Percentiles rank a stretch among this genome's conserved stretches.
phyloP scores from a whole-genome alignment of 352 stramenopile species.

The Phytophthora sp. region DNA sequence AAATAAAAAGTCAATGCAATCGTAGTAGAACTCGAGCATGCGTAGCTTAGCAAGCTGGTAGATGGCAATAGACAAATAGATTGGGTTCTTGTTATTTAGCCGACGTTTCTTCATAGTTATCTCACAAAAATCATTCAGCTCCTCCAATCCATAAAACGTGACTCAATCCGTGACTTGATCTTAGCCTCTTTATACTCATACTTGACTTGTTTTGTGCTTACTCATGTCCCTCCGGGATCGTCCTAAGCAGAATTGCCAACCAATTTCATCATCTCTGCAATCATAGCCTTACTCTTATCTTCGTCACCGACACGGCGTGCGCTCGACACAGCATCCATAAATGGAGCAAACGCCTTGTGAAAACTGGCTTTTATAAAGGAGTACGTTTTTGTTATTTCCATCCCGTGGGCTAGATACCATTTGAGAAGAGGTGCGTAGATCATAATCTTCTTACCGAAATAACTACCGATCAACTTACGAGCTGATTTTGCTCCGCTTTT shows the following conservation, averaged over 20 bases:
- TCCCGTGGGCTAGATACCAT: background rate
- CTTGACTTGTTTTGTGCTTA: no score
- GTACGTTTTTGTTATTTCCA: background rate
- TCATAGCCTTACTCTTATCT: background rate
- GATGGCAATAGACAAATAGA: background rate
- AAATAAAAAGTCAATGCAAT: background rate
- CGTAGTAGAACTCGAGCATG: background rate
- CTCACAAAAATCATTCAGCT: no score
- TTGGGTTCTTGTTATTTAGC: background rate
- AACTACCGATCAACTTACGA: background rate
- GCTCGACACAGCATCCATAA: background rate
- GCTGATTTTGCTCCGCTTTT: background rate
- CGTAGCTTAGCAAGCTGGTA: background rate
- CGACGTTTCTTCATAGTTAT: no score
- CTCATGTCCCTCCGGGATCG: background rate
- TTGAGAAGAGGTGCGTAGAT: background rate
- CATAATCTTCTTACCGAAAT: background rate
- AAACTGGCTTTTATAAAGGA: background rate
- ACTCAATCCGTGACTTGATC: no score
- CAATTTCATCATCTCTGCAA: background rate
- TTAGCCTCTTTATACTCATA: no score
- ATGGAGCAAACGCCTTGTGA: no score
- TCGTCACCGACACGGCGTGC: background rate
- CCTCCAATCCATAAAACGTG: no score
- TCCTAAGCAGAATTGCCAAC: background rate